phyloP scores from a whole-genome alignment of 768 basidiomycete genomes.

The Amanita phalloides region DNA sequence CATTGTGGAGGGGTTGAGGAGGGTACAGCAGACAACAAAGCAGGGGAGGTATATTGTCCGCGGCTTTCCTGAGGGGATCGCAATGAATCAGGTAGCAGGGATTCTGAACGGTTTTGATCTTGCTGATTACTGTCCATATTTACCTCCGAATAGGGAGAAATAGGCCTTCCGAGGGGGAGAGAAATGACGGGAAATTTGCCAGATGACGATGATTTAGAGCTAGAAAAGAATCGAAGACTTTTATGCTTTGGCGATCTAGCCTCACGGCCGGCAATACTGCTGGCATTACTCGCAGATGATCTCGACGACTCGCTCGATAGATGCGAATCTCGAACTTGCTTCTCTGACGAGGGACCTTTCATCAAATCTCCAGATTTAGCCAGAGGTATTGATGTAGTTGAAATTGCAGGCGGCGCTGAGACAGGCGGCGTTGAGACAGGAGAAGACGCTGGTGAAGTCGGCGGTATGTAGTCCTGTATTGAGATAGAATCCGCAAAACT shows the following conservation, averaged over 20 bases:
- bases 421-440: background rate
- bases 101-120: background rate
- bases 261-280: background rate
- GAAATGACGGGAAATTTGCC: constrained; percentile 8
- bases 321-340: constrained; percentile 5
- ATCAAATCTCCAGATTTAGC: background rate
- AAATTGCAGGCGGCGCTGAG: background rate
- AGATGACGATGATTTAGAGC: constrained; percentile 3
- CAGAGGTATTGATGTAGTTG: background rate
- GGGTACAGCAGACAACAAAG: background rate
- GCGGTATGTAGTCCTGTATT: background rate
- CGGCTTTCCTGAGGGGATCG: background rate
- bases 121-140: background rate
- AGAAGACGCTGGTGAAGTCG: background rate
- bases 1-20: background rate
- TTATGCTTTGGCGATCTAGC: background rate
- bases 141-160: background rate
- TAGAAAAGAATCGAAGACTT: constrained; percentile 4
- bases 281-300: constrained; percentile 1
- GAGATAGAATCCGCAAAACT: background rate
- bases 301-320: constrained; percentile 6
- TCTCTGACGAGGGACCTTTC: background rate
- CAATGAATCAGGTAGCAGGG: background rate
- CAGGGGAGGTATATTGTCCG: background rate
- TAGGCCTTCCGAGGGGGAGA: constrained; percentile 3